Conservation (phyloP, 2,329 filamentous ascomycete genomes). For the Beauveria bassiana region DNA sequence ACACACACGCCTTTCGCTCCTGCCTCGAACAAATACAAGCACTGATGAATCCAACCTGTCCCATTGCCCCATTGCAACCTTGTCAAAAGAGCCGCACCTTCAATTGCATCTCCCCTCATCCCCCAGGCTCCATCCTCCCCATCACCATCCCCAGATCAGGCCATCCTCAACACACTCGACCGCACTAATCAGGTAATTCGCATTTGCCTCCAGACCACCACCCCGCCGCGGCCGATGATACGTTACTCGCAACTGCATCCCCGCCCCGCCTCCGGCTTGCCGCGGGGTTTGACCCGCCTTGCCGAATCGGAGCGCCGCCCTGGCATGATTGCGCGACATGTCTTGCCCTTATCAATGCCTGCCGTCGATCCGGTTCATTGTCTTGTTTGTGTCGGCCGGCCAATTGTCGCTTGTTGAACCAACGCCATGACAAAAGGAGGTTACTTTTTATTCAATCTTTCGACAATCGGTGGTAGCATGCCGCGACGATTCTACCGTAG, state of each 20-base stretch:
- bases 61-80: too few relatives aligned
- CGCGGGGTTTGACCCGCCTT: constrained; percentile 1
- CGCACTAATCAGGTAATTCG: neutral
- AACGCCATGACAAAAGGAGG: neutral
- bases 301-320: neutral
- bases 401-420: neutral
- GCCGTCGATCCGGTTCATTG: constrained; percentile 8
- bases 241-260: neutral
- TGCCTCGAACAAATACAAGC: too few relatives aligned
- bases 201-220: neutral
- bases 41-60: too few relatives aligned
- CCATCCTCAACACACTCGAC: neutral
- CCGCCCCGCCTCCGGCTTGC: neutral
- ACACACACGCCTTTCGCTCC: neutral
- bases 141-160: neutral
- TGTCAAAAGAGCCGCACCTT: too few relatives aligned
- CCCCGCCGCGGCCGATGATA: constrained; percentile 3
- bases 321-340: neutral
- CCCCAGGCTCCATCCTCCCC: neutral
- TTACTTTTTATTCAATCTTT: neutral
- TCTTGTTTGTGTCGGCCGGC: neutral
- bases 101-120: too few relatives aligned
- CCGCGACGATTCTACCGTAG: too few relatives aligned
- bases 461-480: neutral
- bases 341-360: neutral